Conservation (phyloP, 192 early-diverging fungal species). For the Phycomyces nitens region DNA sequence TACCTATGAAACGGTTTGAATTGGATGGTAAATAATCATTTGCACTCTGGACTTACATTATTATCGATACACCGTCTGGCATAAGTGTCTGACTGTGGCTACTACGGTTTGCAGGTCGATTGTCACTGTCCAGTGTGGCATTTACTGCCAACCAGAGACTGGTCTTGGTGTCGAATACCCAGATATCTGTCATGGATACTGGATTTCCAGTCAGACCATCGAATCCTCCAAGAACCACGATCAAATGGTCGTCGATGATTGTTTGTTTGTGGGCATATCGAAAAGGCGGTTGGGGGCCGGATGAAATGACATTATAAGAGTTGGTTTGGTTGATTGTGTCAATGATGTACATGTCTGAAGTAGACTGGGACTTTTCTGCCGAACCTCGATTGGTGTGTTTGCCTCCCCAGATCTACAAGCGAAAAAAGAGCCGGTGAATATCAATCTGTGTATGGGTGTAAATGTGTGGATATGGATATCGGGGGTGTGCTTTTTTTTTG, state of each 20-base stretch:
- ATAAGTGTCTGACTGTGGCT: constrained; percentile 28
- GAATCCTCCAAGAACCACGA: constrained; percentile 30
- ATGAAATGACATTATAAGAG: constrained; percentile 3
- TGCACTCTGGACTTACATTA: constrained; percentile 36
- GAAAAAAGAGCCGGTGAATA: background rate
- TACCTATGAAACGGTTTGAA: constrained; percentile 12
- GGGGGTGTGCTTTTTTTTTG: too few species aligned
- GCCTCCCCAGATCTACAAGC: constrained; percentile 30
- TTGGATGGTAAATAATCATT: too few species aligned
- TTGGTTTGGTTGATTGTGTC: constrained; percentile 14
- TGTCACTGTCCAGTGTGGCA: constrained; percentile 17
- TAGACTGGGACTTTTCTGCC: background rate
- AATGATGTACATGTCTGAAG: constrained; percentile 21
- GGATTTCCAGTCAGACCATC: constrained; percentile 25
- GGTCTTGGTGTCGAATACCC: constrained; percentile 25
- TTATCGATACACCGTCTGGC: constrained; percentile 30
- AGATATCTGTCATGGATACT: constrained; percentile 24
- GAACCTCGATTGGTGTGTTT: constrained; percentile 8
- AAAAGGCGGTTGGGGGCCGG: constrained; percentile 2
- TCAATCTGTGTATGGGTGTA: background rate
- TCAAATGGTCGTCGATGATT: constrained; percentile 8
- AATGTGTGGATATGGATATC: background rate
- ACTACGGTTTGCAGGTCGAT: constrained; percentile 26
- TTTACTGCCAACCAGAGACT: constrained; percentile 17
- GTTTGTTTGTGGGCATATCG: constrained; percentile 32